Conservation (phyloP, 2,329 filamentous ascomycete genomes). For the Didymella pomorum region DNA sequence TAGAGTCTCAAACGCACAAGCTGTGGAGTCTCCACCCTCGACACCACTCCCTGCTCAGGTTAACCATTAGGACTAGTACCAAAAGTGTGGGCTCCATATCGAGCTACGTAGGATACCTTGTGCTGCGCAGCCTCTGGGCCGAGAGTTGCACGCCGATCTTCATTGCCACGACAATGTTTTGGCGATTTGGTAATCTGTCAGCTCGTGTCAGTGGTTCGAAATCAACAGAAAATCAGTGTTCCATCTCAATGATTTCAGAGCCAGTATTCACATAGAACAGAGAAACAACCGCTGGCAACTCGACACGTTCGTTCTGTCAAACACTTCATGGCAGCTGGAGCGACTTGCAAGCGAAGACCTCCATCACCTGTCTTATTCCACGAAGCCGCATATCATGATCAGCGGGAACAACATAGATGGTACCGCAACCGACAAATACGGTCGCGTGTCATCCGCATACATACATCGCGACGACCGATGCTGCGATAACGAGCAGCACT, state of each 20-base stretch:
- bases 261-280: neutral
- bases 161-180: slow-evolving; percentile 3
- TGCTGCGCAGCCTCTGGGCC: slow-evolving; percentile 2
- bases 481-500: slow-evolving; percentile 8
- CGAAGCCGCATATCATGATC: slow-evolving; percentile 1
- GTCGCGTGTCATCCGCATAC: neutral
- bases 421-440: neutral
- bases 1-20: neutral
- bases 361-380: neutral
- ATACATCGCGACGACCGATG: neutral
- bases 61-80: neutral
- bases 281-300: neutral
- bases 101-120: neutral
- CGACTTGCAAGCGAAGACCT: neutral
- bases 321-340: neutral
- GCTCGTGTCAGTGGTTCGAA: too few relatives aligned
- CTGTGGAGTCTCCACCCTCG: neutral
- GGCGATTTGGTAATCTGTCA: slow-evolving; percentile 1
- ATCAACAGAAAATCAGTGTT: neutral
- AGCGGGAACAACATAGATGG: slow-evolving; percentile 2
- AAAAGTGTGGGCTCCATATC: neutral
- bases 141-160: neutral
- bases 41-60: neutral
- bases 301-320: neutral
- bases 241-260: slow-evolving; percentile 3